These are phyloP conservation scores for Zychaea mexicana DNA, from an alignment of 371 early-diverging fungal genomes.

Conservation along the genomic window DNA sequence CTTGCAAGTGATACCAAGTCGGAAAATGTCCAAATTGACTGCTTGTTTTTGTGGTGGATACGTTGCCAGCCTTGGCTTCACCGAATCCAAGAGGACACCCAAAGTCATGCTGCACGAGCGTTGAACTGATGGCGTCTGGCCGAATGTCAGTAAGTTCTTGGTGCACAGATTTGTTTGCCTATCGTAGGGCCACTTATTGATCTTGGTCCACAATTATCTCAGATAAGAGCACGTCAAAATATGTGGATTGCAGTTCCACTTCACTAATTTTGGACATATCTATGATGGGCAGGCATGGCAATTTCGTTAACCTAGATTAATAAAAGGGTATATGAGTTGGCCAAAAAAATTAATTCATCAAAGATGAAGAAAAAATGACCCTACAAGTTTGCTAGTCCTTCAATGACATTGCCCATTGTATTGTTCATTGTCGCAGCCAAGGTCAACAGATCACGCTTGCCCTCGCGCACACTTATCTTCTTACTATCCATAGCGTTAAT, in stretches of 20 bases:
- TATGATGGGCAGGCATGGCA: slow-evolving; percentile 8
- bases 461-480: slow-evolving; percentile 21
- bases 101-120: slow-evolving; percentile 5
- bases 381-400: slow-evolving; percentile 22
- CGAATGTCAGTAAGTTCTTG: slow-evolving; percentile 5
- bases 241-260: slow-evolving; percentile 11
- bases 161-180: background rate
- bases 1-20: slow-evolving; percentile 24
- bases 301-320: slow-evolving; percentile 17
- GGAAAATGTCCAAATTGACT: slow-evolving; percentile 21
- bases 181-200: slow-evolving; percentile 7
- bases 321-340: slow-evolving; percentile 16
- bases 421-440: slow-evolving; percentile 22
- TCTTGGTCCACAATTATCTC: slow-evolving; percentile 11
- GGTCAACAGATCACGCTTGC: slow-evolving; percentile 23
- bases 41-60: slow-evolving; percentile 21
- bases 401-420: slow-evolving; percentile 17
- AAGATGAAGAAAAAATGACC: slow-evolving; percentile 19
- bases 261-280: slow-evolving; percentile 12
- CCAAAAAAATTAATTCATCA: slow-evolving; percentile 14
- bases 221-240: slow-evolving; percentile 8
- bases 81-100: slow-evolving; percentile 15
- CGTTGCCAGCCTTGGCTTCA: slow-evolving; percentile 22
- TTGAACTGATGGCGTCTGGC: slow-evolving; percentile 12
- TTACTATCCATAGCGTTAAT: slow-evolving; percentile 15